phyloP scores from a whole-genome alignment of 768 basidiomycete species.

The Agaricus sinodeliciosus region DNA sequence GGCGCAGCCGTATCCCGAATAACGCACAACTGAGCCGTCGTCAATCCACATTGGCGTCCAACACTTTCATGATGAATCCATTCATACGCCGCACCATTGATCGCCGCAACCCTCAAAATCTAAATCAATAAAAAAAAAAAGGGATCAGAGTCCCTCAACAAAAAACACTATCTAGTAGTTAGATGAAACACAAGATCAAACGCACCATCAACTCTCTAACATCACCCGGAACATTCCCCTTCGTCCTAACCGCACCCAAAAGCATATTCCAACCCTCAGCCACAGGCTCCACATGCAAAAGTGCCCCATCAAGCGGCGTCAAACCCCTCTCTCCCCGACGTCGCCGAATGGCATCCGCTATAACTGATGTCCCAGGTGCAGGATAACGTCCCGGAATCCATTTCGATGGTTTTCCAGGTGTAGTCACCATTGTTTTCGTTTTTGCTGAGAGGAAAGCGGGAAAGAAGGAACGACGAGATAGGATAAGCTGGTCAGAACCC shows the following conservation, averaged over 20 bases:
- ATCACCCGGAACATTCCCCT: conserved; percentile 39
- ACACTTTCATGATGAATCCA: conserved; percentile 54
- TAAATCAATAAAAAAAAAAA: conserved; percentile 12
- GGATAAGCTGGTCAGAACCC: background rate
- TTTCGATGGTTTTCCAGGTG: conserved; percentile 23
- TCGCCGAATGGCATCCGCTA: conserved; percentile 43
- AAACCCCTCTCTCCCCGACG: conserved; percentile 43
- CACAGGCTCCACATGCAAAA: conserved; percentile 41
- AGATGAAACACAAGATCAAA: background rate
- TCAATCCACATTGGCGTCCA: conserved; percentile 43
- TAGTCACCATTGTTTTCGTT: background rate
- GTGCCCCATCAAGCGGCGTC: conserved; percentile 41
- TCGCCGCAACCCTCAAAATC: conserved; percentile 46
- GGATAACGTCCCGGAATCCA: conserved; percentile 40
- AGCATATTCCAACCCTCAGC: conserved; percentile 47
- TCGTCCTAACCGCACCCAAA: conserved; percentile 41
- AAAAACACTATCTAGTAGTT: background rate
- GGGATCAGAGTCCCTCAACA: background rate
- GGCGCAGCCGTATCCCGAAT: conserved; percentile 44
- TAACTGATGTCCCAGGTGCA: conserved; percentile 30
- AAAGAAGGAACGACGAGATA: background rate
- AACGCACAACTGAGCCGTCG: conserved; percentile 44
- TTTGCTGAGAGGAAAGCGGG: background rate
- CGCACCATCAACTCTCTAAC: conserved; percentile 46
- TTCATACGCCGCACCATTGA: conserved; percentile 44